phyloP scores from a whole-genome alignment of 495 filamentous ascomycete species.

The Acidomyces sp. region DNA sequence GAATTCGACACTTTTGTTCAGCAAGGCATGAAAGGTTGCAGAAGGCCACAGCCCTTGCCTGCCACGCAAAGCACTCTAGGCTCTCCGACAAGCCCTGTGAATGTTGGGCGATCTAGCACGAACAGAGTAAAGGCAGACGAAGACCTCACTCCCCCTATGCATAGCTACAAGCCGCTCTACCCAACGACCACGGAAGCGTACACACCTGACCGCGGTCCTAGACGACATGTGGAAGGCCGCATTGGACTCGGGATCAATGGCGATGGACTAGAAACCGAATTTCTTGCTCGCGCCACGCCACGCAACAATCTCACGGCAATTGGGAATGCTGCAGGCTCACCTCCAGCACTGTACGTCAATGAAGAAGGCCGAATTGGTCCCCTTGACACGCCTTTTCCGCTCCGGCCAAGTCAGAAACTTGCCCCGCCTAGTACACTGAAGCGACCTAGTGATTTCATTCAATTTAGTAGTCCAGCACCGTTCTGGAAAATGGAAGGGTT shows the following conservation, averaged over 20 bases:
- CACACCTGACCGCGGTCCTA: slow-evolving; percentile 43
- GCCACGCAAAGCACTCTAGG: slow-evolving; percentile 18
- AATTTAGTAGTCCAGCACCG: slow-evolving; percentile 86
- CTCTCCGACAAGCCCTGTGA: slow-evolving; percentile 14
- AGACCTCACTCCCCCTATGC: slow-evolving; percentile 36
- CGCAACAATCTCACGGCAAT: slow-evolving; percentile 13
- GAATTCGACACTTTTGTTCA: slow-evolving; percentile 63
- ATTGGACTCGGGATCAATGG: slow-evolving; percentile 14
- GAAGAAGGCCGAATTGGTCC: slow-evolving; percentile 13
- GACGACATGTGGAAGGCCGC: slow-evolving; percentile 16
- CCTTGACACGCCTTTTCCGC: slow-evolving; percentile 20
- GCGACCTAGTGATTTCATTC: slow-evolving; percentile 86
- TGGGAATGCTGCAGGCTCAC: slow-evolving; percentile 23
- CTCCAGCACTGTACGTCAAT: slow-evolving; percentile 18
- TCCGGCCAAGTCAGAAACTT: slow-evolving; percentile 31
- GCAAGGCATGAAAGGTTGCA: slow-evolving; percentile 32
- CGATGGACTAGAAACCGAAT: slow-evolving; percentile 12
- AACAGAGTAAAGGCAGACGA: slow-evolving; percentile 6
- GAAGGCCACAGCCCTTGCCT: slow-evolving; percentile 19
- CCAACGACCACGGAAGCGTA: slow-evolving; percentile 37
- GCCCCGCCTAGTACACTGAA: slow-evolving; percentile 82
- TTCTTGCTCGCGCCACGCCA: slow-evolving; percentile 16
- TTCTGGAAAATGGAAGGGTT: slow-evolving; percentile 60
- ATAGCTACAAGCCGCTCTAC: slow-evolving; percentile 28
- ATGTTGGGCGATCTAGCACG: neutral